Evolutionary conservation across 495 filamentous ascomycete species (phyloP).

Genomic region (Geopyxis carbonaria): DNA sequence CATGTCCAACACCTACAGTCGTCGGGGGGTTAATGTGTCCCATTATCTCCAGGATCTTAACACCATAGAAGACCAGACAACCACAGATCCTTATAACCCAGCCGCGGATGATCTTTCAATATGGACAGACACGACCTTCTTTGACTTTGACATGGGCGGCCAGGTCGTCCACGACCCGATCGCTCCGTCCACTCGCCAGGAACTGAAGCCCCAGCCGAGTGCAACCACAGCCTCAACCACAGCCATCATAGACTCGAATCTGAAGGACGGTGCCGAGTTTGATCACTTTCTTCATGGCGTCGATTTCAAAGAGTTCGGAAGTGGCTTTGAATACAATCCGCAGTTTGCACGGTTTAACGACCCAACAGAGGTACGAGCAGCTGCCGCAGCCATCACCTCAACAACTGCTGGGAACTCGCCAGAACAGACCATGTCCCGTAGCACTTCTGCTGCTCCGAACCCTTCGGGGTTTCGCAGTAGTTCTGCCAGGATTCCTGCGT

Average conservation of each 20-base stretch:
- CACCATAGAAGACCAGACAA: slow-evolving; percentile 50
- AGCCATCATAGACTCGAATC: slow-evolving; percentile 7
- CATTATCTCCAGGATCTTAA: slow-evolving; percentile 80
- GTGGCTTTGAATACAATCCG: slow-evolving; percentile 15
- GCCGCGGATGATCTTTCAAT: slow-evolving; percentile 61
- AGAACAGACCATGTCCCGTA: not conserved
- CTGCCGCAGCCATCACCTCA: not conserved
- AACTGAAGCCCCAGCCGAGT: slow-evolving; percentile 7
- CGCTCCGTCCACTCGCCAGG: too few relatives aligned
- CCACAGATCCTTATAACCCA: slow-evolving; percentile 45
- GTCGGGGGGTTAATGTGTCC: slow-evolving; percentile 39
- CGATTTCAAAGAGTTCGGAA: slow-evolving; percentile 4
- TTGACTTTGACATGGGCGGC: slow-evolving; percentile 58
- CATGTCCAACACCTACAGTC: slow-evolving; percentile 26
- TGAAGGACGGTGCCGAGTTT: slow-evolving; percentile 14
- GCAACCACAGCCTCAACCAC: slow-evolving; percentile 3
- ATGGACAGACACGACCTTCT: slow-evolving; percentile 87
- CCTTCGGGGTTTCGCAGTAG: slow-evolving; percentile 3
- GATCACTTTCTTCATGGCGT: slow-evolving; percentile 9
- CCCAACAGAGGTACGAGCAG: slow-evolving; percentile 3
- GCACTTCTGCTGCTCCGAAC: slow-evolving; percentile 3
- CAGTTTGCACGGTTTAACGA: slow-evolving; percentile 12
- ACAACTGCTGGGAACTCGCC: not conserved
- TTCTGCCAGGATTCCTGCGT: slow-evolving; percentile 8
- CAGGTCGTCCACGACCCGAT: slow-evolving; percentile 6